Percentiles rank a stretch among this genome's conserved stretches.
Conservation (phyloP, 1,284 basidiomycete genomes). For the Tilletia setariae region DNA sequence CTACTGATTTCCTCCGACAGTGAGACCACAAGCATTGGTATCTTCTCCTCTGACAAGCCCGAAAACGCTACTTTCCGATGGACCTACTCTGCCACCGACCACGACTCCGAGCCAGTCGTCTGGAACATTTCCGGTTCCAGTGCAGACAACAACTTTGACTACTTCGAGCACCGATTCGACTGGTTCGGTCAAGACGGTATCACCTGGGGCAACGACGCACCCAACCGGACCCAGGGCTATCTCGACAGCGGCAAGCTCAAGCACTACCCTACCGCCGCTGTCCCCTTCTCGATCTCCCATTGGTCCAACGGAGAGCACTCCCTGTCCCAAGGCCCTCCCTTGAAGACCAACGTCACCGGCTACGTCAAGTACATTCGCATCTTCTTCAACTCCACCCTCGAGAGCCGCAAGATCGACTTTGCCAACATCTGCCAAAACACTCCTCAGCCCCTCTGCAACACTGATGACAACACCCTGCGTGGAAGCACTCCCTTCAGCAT, state of each 20-base stretch:
- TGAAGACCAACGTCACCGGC: constrained; percentile 27
- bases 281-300: constrained; percentile 34
- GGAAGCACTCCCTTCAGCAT: constrained; percentile 33
- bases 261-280: constrained; percentile 28
- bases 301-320: constrained; percentile 39
- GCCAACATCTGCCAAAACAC: constrained; percentile 28
- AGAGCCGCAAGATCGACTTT: constrained; percentile 31
- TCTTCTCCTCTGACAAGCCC: constrained; percentile 19
- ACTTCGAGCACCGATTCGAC: constrained; percentile 43
- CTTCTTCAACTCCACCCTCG: constrained; percentile 49
- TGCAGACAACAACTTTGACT: constrained; percentile 24
- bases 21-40: constrained; percentile 30
- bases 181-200: constrained; percentile 32
- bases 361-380: constrained; percentile 38
- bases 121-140: constrained; percentile 29
- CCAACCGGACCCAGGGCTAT: constrained; percentile 31
- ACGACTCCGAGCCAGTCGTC: constrained; percentile 28
- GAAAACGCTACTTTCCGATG: constrained; percentile 35
- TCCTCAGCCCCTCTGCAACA: constrained; percentile 35
- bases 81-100: constrained; percentile 35
- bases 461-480: constrained; percentile 43
- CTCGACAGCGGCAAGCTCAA: constrained; percentile 26
- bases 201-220: constrained; percentile 36
- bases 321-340: constrained; percentile 37
- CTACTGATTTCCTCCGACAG: constrained; percentile 16